These are phyloP conservation scores for Salix exigua DNA, from an alignment of 345 rosid species.

Conservation along the genomic window DNA sequence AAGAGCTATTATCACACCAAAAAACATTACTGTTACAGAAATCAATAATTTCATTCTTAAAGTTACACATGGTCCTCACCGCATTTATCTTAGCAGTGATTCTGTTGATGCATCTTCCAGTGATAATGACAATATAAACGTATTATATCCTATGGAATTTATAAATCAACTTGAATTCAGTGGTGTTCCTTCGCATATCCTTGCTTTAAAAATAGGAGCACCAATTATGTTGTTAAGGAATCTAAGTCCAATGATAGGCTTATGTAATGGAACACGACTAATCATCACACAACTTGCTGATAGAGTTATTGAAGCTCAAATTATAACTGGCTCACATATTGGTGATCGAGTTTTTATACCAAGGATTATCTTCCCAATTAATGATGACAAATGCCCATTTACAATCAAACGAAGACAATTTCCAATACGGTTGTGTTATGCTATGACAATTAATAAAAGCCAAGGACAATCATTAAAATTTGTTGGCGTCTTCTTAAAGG, in stretches of 20 bases:
- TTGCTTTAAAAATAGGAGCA: slow-evolving; percentile 2
- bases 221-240: slow-evolving; percentile 8
- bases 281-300: neutral
- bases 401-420: neutral
- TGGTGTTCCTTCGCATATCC: neutral
- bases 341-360: neutral
- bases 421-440: neutral
- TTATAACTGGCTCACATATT: neutral
- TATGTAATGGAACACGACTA: slow-evolving; percentile 12
- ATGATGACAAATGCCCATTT: neutral
- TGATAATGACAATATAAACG: neutral
- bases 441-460: slow-evolving; percentile 1
- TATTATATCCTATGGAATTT: slow-evolving; percentile 7
- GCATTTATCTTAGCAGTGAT: neutral
- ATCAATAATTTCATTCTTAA: neutral
- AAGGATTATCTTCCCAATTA: neutral
- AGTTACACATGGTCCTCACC: too few relatives aligned
- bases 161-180: neutral
- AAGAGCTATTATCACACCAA: neutral
- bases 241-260: neutral
- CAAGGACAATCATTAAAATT: neutral
- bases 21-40: neutral
- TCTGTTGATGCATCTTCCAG: neutral
- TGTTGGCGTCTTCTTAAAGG: neutral
- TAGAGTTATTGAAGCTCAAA: neutral